Evolutionary conservation across 192 early-diverging fungal genomes (phyloP).

Genomic region (Diversispora eburnea): DNA sequence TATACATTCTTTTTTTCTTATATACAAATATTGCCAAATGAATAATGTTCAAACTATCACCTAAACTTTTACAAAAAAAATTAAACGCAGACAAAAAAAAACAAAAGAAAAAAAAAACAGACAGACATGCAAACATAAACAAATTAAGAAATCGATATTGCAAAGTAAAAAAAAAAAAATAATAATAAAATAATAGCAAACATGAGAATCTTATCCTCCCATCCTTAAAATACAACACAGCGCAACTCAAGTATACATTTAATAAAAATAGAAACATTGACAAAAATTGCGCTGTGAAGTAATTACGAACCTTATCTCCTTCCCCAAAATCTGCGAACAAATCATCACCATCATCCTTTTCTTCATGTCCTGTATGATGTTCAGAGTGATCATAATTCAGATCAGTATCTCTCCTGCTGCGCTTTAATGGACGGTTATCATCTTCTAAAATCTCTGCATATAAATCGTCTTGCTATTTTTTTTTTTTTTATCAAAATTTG

Average conservation of each 20-base stretch:
- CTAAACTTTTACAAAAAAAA: background rate
- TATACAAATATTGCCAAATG: slow-evolving; percentile 10
- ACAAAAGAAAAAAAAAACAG: background rate
- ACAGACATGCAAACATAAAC: background rate
- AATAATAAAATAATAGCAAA: background rate
- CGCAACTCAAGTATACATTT: slow-evolving; percentile 22
- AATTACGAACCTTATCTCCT: slow-evolving; percentile 37
- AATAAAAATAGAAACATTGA: slow-evolving; percentile 12
- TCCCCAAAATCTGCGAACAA: slow-evolving; percentile 41
- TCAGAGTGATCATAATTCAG: background rate
- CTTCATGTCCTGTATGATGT: slow-evolving; percentile 14
- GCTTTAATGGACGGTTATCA: slow-evolving; percentile 31
- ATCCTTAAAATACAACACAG: background rate
- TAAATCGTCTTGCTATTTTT: slow-evolving; percentile 35
- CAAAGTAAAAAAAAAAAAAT: background rate
- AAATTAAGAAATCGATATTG: background rate
- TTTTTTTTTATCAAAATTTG: background rate
- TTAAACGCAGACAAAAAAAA: background rate
- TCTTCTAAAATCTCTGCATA: slow-evolving; percentile 40
- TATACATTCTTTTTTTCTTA: background rate
- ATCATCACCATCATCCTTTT: slow-evolving; percentile 34
- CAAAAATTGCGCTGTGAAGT: slow-evolving; percentile 20
- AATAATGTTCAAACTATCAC: slow-evolving; percentile 1
- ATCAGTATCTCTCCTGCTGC: slow-evolving; percentile 5
- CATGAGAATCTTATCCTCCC: slow-evolving; percentile 4